phyloP scores from a whole-genome alignment of 352 stramenopile species.

The Pythium monospermum region DNA sequence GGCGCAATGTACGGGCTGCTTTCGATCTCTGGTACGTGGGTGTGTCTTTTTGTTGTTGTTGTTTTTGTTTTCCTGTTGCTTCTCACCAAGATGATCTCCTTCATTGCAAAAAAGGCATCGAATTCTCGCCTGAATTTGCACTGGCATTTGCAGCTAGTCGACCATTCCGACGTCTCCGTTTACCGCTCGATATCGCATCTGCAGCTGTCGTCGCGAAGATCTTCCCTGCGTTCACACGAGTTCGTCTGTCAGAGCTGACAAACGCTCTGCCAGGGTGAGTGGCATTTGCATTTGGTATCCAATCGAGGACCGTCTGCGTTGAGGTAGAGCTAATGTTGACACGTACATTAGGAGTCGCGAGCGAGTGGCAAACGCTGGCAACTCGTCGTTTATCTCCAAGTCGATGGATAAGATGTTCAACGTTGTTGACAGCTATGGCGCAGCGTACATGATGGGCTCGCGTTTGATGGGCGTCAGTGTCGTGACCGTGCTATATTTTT shows the following conservation, averaged over 20 bases:
- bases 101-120: slow-evolving; percentile 1
- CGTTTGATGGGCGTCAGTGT: slow-evolving; percentile 73
- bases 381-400: slow-evolving; percentile 43
- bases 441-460: slow-evolving; percentile 87
- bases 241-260: slow-evolving; percentile 65
- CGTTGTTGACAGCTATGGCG: slow-evolving; percentile 83
- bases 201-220: slow-evolving; percentile 62
- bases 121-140: slow-evolving; percentile 82
- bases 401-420: slow-evolving; percentile 64
- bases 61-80: too few species aligned
- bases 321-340: background rate
- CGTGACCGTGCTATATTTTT: slow-evolving; percentile 60
- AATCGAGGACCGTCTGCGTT: background rate
- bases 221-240: slow-evolving; percentile 66
- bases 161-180: slow-evolving; percentile 71
- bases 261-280: slow-evolving; percentile 52
- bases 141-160: slow-evolving; percentile 79
- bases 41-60: background rate
- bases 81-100: background rate
- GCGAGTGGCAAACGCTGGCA: background rate
- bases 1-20: slow-evolving; percentile 74
- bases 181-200: slow-evolving; percentile 70
- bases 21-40: slow-evolving; percentile 37
- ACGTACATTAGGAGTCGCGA: background rate
- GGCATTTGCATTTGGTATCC: background rate